Conservation (phyloP, 768 basidiomycete genomes). For the Dioszegia hungarica region DNA sequence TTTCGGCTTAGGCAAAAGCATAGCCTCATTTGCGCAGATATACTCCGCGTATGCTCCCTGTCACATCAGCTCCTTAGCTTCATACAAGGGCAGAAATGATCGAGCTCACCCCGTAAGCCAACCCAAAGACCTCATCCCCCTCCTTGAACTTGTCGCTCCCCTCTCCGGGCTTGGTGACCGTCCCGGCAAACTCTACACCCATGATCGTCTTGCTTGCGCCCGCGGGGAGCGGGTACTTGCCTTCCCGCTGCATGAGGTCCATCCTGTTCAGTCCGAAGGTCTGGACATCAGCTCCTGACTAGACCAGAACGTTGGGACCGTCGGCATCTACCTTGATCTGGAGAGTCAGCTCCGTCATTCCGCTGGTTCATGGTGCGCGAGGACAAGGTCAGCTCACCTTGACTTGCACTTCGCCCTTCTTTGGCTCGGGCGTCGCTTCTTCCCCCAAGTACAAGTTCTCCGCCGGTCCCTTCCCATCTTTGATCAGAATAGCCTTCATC, state of each 20-base stretch:
- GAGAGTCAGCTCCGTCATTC: neutral
- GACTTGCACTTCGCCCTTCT: constrained; percentile 65
- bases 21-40: constrained; percentile 61
- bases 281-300: constrained; percentile 49
- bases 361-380: no score
- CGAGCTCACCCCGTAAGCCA: constrained; percentile 67
- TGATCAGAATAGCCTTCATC: constrained; percentile 80
- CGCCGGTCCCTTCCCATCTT: constrained; percentile 66
- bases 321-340: constrained; percentile 25
- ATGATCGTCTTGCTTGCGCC: constrained; percentile 65
- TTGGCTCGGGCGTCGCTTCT: constrained; percentile 59
- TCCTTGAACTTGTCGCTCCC: constrained; percentile 57
- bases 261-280: constrained; percentile 86
- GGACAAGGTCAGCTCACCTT: no score
- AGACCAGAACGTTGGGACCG: neutral
- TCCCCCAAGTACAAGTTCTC: constrained; percentile 77
- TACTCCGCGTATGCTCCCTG: constrained; percentile 87
- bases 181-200: constrained; percentile 82
- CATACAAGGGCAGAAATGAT: neutral
- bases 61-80: neutral
- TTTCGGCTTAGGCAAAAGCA: constrained; percentile 69
- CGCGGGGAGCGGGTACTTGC: constrained; percentile 67
- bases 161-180: constrained; percentile 57
- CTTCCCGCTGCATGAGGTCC: constrained; percentile 61
- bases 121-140: constrained; percentile 71